Evolutionary conservation across 805 yeast species (phyloP).

Genomic region (Spathaspora gorwiae): DNA sequence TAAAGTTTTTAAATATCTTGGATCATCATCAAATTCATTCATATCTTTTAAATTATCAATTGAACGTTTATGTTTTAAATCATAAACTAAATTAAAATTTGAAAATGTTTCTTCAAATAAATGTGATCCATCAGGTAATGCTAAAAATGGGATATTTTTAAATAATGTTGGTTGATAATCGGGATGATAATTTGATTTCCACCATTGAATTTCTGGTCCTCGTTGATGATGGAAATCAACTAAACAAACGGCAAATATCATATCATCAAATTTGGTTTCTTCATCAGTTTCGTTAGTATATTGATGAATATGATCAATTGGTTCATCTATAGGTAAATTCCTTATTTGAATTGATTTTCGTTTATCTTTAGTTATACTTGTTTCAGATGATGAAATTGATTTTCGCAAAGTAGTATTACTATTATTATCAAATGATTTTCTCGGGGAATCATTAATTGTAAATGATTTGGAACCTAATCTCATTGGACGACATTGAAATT

Average conservation of each 20-base stretch:
- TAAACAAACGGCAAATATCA: conserved; percentile 78
- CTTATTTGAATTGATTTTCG: conserved; percentile 30
- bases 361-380: conserved; percentile 5
- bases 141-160: conserved; percentile 90
- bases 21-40: conserved; percentile 33
- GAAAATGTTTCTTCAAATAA: conserved; percentile 90
- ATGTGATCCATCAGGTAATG: conserved; percentile 94
- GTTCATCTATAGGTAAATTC: conserved; percentile 29
- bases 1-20: conserved; percentile 52
- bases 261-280: conserved; percentile 19
- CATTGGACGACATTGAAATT: conserved; percentile 37
- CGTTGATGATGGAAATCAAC: conserved; percentile 89
- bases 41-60: conserved; percentile 41
- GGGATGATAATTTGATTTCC: conserved; percentile 50
- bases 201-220: conserved; percentile 94
- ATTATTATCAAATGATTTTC: neutral
- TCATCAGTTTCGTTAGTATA: neutral
- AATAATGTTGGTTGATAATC: conserved; percentile 46
- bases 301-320: conserved; percentile 5
- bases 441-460: neutral
- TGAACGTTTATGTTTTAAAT: conserved; percentile 44
- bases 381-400: conserved; percentile 1
- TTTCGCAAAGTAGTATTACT: neutral
- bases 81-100: conserved; percentile 78
- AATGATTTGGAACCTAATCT: conserved; percentile 16